phyloP scores from a whole-genome alignment of 257 asterid genomes.

The Euphrasia confusa region DNA sequence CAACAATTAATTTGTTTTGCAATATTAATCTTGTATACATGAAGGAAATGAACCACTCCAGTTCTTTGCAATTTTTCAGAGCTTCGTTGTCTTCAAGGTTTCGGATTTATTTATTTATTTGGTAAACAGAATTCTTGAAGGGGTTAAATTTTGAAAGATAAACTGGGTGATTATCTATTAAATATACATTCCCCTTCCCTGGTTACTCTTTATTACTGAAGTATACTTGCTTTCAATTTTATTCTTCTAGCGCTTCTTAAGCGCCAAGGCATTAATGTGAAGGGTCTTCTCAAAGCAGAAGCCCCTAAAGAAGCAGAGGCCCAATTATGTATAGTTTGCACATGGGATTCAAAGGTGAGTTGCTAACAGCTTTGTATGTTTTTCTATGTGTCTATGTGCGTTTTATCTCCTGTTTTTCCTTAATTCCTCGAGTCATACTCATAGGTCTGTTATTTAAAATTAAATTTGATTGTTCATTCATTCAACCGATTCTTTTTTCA shows the following conservation, averaged over 20 bases:
- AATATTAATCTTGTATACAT: too few species aligned
- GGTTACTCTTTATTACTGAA: not conserved
- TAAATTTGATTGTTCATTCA: conserved; percentile 16
- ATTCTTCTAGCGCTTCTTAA: conserved; percentile 71
- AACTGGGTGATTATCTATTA: conserved; percentile 16
- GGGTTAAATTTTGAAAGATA: too few species aligned
- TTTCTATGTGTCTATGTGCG: conserved; percentile 1
- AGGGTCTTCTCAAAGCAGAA: conserved; percentile 86
- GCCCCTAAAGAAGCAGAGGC: conserved; percentile 80
- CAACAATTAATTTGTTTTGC: too few species aligned
- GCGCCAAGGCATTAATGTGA: conserved; percentile 94
- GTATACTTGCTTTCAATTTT: conserved; percentile 23
- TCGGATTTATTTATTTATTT: too few species aligned
- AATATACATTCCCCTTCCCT: not conserved
- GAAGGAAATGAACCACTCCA: too few species aligned
- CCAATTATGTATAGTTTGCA: conserved; percentile 76
- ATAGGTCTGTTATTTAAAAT: not conserved
- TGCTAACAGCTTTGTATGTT: conserved; percentile 24
- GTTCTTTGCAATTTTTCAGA: too few species aligned
- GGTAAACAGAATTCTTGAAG: too few species aligned
- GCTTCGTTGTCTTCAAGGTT: too few species aligned
- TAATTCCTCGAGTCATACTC: not conserved
- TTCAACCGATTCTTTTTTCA: conserved; percentile 10
- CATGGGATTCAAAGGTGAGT: conserved; percentile 87
- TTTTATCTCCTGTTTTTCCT: not conserved